Conservation (phyloP, 2,329 filamentous ascomycete genomes). For the Shiraia bambusicola region DNA sequence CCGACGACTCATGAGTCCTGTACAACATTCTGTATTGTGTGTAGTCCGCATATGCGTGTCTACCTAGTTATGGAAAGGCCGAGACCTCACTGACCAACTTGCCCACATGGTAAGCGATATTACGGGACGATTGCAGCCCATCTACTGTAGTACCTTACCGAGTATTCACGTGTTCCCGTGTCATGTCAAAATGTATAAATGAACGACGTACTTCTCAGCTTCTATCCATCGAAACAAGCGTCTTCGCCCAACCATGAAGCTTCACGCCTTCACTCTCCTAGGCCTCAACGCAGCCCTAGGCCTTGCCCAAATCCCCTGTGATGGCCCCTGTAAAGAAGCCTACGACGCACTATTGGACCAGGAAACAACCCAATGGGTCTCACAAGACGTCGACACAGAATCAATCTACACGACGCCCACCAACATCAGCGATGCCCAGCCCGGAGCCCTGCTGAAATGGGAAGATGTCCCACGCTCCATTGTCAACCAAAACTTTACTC, state of each 20-base stretch:
- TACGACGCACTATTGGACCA: not conserved
- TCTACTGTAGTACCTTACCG: too few relatives aligned
- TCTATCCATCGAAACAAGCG: too few relatives aligned
- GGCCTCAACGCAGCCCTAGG: not conserved
- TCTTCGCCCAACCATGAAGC: not conserved
- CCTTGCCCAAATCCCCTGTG: not conserved
- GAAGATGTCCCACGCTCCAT: constrained; percentile 12
- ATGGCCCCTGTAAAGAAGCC: not conserved
- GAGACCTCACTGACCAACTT: too few relatives aligned
- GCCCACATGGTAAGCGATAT: too few relatives aligned
- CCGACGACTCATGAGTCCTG: too few relatives aligned
- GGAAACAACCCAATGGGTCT: not conserved
- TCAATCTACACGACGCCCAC: constrained; percentile 19
- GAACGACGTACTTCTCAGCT: too few relatives aligned
- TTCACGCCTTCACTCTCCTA: not conserved
- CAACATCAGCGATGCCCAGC: constrained; percentile 14
- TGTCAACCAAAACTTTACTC: constrained; percentile 18
- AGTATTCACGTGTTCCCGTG: too few relatives aligned
- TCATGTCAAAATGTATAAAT: too few relatives aligned
- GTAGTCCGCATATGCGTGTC: too few relatives aligned
- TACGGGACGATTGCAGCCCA: too few relatives aligned
- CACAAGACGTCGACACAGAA: constrained; percentile 10
- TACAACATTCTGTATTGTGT: too few relatives aligned
- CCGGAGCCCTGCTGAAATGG: constrained; percentile 22
- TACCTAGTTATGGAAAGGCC: too few relatives aligned